These are phyloP conservation scores for Tuctoria greenei DNA, from an alignment of 176 grass and related monocot genomes.

Conservation along the genomic window DNA sequence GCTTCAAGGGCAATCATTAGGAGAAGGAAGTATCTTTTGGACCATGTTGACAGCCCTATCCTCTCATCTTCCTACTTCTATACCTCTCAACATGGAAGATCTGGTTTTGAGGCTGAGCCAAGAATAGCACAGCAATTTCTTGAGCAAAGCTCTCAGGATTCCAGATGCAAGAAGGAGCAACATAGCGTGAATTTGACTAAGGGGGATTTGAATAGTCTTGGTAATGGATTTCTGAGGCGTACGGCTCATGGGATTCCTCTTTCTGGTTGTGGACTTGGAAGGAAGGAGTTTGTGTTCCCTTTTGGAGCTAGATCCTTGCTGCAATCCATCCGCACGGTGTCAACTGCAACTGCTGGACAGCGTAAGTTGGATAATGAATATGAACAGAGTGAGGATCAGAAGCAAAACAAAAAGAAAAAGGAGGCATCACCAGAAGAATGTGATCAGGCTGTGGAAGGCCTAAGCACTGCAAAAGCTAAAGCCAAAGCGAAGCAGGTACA, in stretches of 20 bases:
- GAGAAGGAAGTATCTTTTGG: slow-evolving; percentile 64
- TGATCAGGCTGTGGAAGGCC: slow-evolving; percentile 91
- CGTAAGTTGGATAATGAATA: slow-evolving; percentile 44
- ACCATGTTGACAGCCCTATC: slow-evolving; percentile 41
- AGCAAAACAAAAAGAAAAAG: slow-evolving; percentile 68
- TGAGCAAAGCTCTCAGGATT: slow-evolving; percentile 41
- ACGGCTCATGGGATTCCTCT: slow-evolving; percentile 36
- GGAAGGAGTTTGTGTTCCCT: slow-evolving; percentile 52
- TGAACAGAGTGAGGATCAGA: slow-evolving; percentile 67
- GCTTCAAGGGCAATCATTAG: slow-evolving; percentile 73
- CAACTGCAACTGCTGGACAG: slow-evolving; percentile 58
- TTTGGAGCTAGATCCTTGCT: slow-evolving; percentile 63
- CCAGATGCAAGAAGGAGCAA: slow-evolving; percentile 34
- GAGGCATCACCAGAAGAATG: slow-evolving; percentile 94
- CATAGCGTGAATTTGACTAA: slow-evolving; percentile 43
- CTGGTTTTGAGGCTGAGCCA: slow-evolving; percentile 37
- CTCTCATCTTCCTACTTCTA: slow-evolving; percentile 47
- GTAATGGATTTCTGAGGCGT: slow-evolving; percentile 40
- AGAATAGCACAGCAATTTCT: slow-evolving; percentile 32
- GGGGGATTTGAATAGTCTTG: slow-evolving; percentile 25
- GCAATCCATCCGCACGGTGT: slow-evolving; percentile 50
- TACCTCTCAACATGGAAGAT: slow-evolving; percentile 54
- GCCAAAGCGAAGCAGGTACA: slow-evolving; percentile 82
- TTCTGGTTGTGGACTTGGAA: slow-evolving; percentile 40
- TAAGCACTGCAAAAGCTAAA: slow-evolving; percentile 90